Evolutionary conservation across 202 grass and related monocot genomes (phyloP), one percentile per base, ranked within the genome.

Genomic region (Digitaria exilis): DNA sequence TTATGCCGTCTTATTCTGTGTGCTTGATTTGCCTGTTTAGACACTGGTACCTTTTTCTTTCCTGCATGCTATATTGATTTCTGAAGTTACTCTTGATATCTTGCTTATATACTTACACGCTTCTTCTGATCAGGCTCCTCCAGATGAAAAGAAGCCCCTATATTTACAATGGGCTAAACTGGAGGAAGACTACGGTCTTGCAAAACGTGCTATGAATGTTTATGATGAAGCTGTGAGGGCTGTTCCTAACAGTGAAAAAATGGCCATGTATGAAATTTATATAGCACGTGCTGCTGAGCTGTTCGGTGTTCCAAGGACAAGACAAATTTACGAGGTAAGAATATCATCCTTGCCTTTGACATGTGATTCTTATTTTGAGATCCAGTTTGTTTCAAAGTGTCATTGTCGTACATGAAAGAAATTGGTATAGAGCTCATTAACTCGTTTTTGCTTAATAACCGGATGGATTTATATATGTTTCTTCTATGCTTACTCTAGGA

Each of bases 191-290:
- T 96, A 86, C 9, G 96, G 93, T 60, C 96, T 99, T 72, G 96
- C 96, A n/a, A 99, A 96, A 65, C 91, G 93, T 70, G 96, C 96
- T 62, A 99, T 94, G 91, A 92, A 90, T 87, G 91, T 96, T 59
- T 99, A 99, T 56, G 97, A 99, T 19, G 82, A 92, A 82, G 89
- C 93, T 69, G 96, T 96, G 81, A 96, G 92, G 58, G 81, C 86
- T 85, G 89, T 96, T 78, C 87, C 87, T 65, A 89, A 90, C 51
- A 84, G 43, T 63, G 89, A 99, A 80, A 99, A 90, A 65, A 91
- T 99, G 87, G 86, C 84, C 75, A 94, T 96, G 96, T 99, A 96
- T 87, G 96, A 99, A 84, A 94, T 99, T 81, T 99, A 96, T 71
- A 96, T 96, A 73, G 89, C 89, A 76, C 83, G 91, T 17, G 96